Percentiles rank a stretch among this genome's conserved stretches.
These are phyloP conservation scores for Ceratobasidium papillatum DNA, from an alignment of 1,284 basidiomycete genomes.

Conservation along the genomic window DNA sequence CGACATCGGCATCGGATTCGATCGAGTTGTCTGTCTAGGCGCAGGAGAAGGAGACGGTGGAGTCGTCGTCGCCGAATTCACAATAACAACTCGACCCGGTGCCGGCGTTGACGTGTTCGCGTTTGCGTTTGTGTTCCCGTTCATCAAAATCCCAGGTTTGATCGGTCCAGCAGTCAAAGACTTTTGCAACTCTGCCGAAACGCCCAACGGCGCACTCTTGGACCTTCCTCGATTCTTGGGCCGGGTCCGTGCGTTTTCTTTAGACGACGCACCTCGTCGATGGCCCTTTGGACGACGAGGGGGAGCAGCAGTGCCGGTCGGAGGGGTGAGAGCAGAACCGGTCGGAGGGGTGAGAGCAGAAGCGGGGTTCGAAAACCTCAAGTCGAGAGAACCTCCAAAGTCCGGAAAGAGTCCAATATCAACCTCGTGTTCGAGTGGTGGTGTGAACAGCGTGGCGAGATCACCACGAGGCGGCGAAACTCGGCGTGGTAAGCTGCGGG, in stretches of 20 bases:
- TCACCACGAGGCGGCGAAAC: constrained; percentile 19
- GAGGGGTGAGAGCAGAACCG: neutral
- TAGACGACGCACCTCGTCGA: constrained; percentile 17
- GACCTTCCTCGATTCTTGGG: constrained; percentile 15
- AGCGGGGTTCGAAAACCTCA: constrained; percentile 24
- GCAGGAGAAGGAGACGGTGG: neutral
- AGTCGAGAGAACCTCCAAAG: constrained; percentile 33
- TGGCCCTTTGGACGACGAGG: constrained; percentile 15
- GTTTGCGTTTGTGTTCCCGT: constrained; percentile 6
- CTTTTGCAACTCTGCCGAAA: constrained; percentile 3
- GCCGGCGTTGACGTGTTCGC: neutral
- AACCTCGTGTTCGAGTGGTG: constrained; percentile 17
- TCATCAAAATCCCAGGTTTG: constrained; percentile 27
- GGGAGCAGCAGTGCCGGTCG: neutral
- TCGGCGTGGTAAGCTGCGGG: constrained; percentile 26
- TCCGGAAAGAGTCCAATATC: constrained; percentile 10
- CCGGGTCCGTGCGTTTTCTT: constrained; percentile 12
- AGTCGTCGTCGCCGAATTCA: constrained; percentile 25
- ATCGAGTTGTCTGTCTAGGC: constrained; percentile 9
- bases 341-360: neutral
- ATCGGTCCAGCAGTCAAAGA: neutral
- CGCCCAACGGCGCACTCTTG: constrained; percentile 20
- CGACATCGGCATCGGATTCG: neutral
- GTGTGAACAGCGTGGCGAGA: constrained; percentile 20
- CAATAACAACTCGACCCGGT: constrained; percentile 22